These are phyloP conservation scores for Trametes cubensis DNA, from an alignment of 768 basidiomycete species.

Conservation along the genomic window DNA sequence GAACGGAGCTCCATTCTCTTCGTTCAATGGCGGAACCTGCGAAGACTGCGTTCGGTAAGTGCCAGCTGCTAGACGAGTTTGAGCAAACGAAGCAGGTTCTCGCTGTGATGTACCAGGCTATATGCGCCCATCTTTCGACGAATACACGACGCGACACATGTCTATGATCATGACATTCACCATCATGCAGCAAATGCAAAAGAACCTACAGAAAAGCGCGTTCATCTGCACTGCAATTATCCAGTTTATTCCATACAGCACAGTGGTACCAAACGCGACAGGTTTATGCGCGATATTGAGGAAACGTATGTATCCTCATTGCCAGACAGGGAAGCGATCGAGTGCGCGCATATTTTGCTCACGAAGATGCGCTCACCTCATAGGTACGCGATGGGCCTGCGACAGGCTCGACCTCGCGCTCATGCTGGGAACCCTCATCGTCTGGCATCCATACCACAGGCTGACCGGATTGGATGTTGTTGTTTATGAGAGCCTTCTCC, in stretches of 20 bases:
- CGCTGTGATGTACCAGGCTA: background rate
- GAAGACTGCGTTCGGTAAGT: background rate
- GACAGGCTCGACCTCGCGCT: conserved; percentile 11
- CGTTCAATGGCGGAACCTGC: background rate
- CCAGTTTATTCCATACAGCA: no score
- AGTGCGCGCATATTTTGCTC: background rate
- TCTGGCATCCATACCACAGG: conserved; percentile 34
- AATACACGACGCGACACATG: background rate
- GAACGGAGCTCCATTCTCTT: conserved; percentile 15
- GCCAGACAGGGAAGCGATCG: no score
- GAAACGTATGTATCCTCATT: no score
- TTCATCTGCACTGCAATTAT: no score
- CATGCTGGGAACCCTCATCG: conserved; percentile 20
- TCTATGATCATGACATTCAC: no score
- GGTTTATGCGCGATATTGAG: no score
- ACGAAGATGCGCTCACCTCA: conserved; percentile 11
- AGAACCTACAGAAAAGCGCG: no score
- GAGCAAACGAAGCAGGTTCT: no score
- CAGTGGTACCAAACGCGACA: no score
- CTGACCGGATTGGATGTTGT: conserved; percentile 24
- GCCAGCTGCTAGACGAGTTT: no score
- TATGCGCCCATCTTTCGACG: background rate
- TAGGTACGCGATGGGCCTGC: conserved; percentile 17
- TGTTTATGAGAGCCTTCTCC: conserved; percentile 47
- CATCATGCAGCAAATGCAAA: no score